Evolutionary conservation across 768 basidiomycete species (phyloP).

Genomic region (Lactarius sanguifluus): DNA sequence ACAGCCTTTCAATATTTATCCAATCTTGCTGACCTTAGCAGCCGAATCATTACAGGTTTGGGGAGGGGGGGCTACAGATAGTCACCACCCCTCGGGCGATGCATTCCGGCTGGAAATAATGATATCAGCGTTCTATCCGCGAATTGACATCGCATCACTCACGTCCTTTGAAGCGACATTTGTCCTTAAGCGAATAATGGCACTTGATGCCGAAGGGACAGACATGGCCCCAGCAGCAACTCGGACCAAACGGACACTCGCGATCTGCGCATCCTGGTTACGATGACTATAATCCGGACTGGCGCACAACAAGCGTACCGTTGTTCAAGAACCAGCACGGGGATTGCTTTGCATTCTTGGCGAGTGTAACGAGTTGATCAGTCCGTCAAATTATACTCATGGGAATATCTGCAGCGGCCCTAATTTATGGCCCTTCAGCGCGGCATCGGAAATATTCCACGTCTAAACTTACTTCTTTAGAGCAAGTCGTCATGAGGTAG

Average conservation of each 20-base stretch:
- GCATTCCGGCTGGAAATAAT: slow-evolving; percentile 43
- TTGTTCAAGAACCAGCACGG: slow-evolving; percentile 85
- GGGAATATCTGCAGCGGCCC: slow-evolving; percentile 75
- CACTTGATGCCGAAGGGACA: slow-evolving; percentile 65
- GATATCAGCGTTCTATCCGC: neutral
- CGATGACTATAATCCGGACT: neutral
- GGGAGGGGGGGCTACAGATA: neutral
- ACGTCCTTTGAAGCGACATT: slow-evolving; percentile 86
- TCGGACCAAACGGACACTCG: slow-evolving; percentile 70
- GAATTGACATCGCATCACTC: slow-evolving; percentile 30
- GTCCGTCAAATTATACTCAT: slow-evolving; percentile 71
- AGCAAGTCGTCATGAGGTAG: slow-evolving; percentile 75
- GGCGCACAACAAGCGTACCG: slow-evolving; percentile 42
- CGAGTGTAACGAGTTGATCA: slow-evolving; percentile 69
- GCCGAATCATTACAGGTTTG: neutral
- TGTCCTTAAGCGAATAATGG: slow-evolving; percentile 71
- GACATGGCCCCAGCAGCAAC: slow-evolving; percentile 81
- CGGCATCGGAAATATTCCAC: neutral
- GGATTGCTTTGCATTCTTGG: slow-evolving; percentile 79
- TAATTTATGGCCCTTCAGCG: slow-evolving; percentile 19
- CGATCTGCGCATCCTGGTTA: slow-evolving; percentile 45
- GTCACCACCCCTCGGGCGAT: slow-evolving; percentile 32
- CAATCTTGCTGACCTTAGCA: slow-evolving; percentile 8
- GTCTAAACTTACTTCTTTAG: slow-evolving; percentile 53
- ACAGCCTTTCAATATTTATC: slow-evolving; percentile 4